Evolutionary conservation across 2,329 filamentous ascomycete genomes (phyloP).

Genomic region (Mycosphaerella sp.): DNA sequence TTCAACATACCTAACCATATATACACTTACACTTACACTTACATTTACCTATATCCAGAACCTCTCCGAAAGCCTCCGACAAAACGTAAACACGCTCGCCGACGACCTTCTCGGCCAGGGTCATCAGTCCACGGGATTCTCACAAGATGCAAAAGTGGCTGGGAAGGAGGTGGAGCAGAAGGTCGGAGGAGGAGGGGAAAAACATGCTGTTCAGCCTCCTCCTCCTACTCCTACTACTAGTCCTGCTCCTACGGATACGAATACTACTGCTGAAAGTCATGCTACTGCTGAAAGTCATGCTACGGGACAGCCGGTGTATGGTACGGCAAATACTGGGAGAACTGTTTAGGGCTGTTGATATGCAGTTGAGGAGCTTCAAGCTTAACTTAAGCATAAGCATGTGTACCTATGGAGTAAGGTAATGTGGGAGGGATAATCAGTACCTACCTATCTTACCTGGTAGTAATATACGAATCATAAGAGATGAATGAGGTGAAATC

Average conservation of each 20-base stretch:
- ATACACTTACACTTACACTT: not conserved
- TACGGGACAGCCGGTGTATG: not conserved
- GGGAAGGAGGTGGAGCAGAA: slow-evolving; percentile 16
- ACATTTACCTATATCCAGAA: slow-evolving; percentile 13
- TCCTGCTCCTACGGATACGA: not conserved
- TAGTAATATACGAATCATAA: no score
- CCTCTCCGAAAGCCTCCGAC: slow-evolving; percentile 24
- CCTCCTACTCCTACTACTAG: not conserved
- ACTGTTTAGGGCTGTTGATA: no score
- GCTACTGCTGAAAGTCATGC: slow-evolving; percentile 1
- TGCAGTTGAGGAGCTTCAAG: no score
- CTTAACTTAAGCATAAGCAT: no score
- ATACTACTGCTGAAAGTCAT: not conserved
- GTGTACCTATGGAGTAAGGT: no score
- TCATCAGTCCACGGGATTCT: slow-evolving; percentile 16
- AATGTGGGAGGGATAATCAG: no score
- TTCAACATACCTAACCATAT: not conserved
- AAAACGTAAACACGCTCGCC: slow-evolving; percentile 29
- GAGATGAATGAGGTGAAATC: no score
- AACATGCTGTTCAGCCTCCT: no score
- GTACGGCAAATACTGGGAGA: not conserved
- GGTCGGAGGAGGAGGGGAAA: not conserved
- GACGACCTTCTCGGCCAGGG: slow-evolving; percentile 23
- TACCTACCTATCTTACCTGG: no score
- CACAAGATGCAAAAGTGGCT: slow-evolving; percentile 19